Conservation (phyloP, 441 rosid species). For the Arabidopsis hybrid region DNA sequence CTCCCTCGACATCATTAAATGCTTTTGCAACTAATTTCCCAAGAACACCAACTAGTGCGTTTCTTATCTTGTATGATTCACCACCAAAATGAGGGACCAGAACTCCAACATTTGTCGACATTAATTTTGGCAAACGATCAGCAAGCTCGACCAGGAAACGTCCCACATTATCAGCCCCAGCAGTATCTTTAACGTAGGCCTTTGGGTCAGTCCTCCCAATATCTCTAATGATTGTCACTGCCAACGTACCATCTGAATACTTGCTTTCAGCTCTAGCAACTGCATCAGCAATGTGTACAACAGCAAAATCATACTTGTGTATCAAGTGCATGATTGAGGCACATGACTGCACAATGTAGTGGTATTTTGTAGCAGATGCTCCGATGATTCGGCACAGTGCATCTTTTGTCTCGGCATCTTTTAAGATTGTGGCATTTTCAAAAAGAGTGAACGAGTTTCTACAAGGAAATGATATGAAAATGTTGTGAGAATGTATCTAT, state of each 20-base stretch:
- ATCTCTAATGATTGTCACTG: conserved; percentile 84
- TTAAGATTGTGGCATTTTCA: conserved; percentile 78
- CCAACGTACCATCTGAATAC: conserved; percentile 94
- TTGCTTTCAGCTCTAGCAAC: conserved; percentile 91
- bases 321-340: conserved; percentile 87
- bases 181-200: conserved; percentile 84
- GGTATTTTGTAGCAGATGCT: conserved; percentile 85
- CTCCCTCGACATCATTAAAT: conserved; percentile 83
- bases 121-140: conserved; percentile 82
- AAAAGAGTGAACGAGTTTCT: conserved; percentile 82
- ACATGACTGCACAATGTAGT: conserved; percentile 82
- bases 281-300: conserved; percentile 85
- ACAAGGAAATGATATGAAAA: conserved; percentile 39
- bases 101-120: conserved; percentile 87
- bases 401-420: conserved; percentile 80
- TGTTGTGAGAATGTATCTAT: conserved; percentile 26
- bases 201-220: conserved; percentile 94
- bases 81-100: conserved; percentile 97
- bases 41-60: conserved; percentile 87
- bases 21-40: conserved; percentile 94
- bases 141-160: conserved; percentile 97
- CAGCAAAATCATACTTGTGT: conserved; percentile 94
- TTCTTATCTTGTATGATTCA: conserved; percentile 96
- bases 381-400: conserved; percentile 89
- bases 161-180: conserved; percentile 95